A percentile compares a stretch with the other conserved stretches of the same genome.
Evolutionary conservation across 257 asterid genomes (phyloP).

Genomic region (Nicotiana noctiflora): DNA sequence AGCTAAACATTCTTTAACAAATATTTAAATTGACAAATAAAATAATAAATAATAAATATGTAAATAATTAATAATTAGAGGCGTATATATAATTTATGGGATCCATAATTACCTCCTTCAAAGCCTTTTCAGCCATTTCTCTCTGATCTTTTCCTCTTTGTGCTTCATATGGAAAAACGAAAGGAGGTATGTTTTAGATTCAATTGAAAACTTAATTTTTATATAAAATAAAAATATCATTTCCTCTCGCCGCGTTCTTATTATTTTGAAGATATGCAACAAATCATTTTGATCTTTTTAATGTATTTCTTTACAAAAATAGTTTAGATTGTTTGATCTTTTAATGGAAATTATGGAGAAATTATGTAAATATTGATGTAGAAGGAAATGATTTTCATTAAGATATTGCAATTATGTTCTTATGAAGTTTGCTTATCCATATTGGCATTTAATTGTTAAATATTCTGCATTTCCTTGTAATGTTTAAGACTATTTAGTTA

Average conservation of each 20-base stretch:
- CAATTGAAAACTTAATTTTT: background rate
- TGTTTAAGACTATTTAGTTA: background rate
- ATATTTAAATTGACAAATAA: background rate
- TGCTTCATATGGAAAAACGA: background rate
- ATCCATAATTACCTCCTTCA: background rate
- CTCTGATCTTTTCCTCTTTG: background rate
- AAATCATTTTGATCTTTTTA: background rate
- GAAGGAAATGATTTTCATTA: background rate
- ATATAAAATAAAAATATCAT: no score
- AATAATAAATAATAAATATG: background rate
- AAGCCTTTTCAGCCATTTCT: background rate
- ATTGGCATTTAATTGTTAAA: background rate
- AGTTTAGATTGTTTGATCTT: background rate
- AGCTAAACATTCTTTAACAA: no score
- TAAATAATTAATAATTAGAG: background rate
- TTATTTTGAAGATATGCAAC: background rate
- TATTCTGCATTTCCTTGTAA: background rate
- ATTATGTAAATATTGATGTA: background rate
- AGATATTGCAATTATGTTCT: background rate
- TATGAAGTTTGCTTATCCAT: background rate
- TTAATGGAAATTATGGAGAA: background rate
- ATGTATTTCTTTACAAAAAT: background rate
- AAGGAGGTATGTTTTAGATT: background rate
- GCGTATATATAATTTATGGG: background rate
- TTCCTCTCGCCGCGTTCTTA: background rate